Percentiles rank a stretch among this genome's conserved stretches.
Evolutionary conservation across 2,329 filamentous ascomycete genomes (phyloP).

Genomic region (Leptosphaerulina australis): DNA sequence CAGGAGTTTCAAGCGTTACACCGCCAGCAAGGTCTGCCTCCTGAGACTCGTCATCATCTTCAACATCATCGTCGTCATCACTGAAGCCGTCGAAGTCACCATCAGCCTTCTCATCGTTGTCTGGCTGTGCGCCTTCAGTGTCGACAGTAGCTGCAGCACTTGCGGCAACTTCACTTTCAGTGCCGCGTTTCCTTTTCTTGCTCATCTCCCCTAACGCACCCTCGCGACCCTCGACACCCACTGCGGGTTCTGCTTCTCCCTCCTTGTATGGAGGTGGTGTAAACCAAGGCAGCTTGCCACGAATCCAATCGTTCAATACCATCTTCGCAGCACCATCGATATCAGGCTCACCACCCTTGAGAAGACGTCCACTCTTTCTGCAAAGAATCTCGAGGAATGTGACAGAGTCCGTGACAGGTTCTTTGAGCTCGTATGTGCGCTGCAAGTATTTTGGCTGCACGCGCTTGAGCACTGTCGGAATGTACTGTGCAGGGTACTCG

Average conservation of each 20-base stretch:
- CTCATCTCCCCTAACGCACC: constrained; percentile 84
- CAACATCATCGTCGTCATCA: constrained; percentile 31
- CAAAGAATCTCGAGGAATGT: constrained; percentile 88
- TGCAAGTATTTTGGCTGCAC: constrained; percentile 89
- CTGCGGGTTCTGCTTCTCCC: constrained; percentile 40
- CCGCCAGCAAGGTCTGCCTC: constrained; percentile 29
- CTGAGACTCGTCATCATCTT: constrained; percentile 25
- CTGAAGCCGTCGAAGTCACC: constrained; percentile 46
- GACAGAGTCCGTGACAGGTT: constrained; percentile 72
- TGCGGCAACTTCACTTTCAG: constrained; percentile 39
- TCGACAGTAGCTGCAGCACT: constrained; percentile 30
- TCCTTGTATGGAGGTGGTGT: constrained; percentile 70
- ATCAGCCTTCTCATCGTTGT: constrained; percentile 29
- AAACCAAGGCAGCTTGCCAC: constrained; percentile 97
- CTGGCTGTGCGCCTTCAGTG: constrained; percentile 18
- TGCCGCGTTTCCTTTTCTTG: constrained; percentile 71
- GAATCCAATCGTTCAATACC: constrained; percentile 93
- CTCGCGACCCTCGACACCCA: constrained; percentile 68
- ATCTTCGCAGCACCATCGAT: constrained; percentile 95
- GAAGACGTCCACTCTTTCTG: constrained; percentile 80
- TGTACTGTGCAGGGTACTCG: constrained; percentile 94
- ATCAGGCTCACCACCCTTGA: constrained; percentile 94
- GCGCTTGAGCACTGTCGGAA: constrained; percentile 77
- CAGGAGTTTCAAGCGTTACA: constrained; percentile 17
- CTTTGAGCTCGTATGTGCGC: constrained; percentile 86